These are phyloP conservation scores for Apiotrichum veenhuisii DNA, from an alignment of 1,284 basidiomycete species.

Conservation along the genomic window DNA sequence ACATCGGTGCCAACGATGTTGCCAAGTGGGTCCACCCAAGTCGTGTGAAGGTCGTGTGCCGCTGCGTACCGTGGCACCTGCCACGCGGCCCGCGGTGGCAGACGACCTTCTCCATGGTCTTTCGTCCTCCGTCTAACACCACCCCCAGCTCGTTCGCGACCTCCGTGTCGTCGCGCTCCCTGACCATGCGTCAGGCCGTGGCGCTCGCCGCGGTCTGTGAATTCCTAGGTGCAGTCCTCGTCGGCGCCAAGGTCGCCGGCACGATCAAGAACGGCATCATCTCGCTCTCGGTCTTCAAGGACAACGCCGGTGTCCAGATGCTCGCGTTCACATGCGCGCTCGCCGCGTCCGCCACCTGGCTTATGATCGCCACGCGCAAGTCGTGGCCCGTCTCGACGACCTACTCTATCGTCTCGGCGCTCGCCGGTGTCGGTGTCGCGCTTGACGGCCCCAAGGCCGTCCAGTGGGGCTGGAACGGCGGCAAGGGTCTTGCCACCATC, in stretches of 20 bases:
- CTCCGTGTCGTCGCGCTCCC: slow-evolving; percentile 51
- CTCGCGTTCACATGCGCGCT: slow-evolving; percentile 53
- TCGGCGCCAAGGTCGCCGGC: slow-evolving; percentile 50
- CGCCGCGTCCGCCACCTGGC: slow-evolving; percentile 47
- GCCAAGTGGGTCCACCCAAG: slow-evolving; percentile 22
- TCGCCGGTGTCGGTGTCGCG: slow-evolving; percentile 54
- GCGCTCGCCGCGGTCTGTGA: slow-evolving; percentile 51
- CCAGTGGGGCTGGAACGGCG: slow-evolving; percentile 54
- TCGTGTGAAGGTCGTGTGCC: not conserved
- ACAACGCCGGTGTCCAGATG: slow-evolving; percentile 52
- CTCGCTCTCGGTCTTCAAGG: slow-evolving; percentile 43
- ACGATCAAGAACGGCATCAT: slow-evolving; percentile 55
- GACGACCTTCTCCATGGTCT: too few species aligned
- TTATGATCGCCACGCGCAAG: slow-evolving; percentile 49
- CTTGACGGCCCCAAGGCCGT: slow-evolving; percentile 48
- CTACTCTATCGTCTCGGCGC: slow-evolving; percentile 52
- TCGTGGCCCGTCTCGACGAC: slow-evolving; percentile 53
- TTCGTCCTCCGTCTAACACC: too few species aligned
- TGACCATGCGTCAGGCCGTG: slow-evolving; percentile 52
- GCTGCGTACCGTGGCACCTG: not conserved
- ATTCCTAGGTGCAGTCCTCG: slow-evolving; percentile 50
- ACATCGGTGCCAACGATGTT: slow-evolving; percentile 52
- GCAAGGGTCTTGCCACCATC: slow-evolving; percentile 49
- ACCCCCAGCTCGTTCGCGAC: slow-evolving; percentile 52
- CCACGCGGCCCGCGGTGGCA: not conserved